Evolutionary conservation across 2,329 filamentous ascomycete species (phyloP), one percentile per base, ranked within the genome.

Genomic region (Aspergillus piperis): DNA sequence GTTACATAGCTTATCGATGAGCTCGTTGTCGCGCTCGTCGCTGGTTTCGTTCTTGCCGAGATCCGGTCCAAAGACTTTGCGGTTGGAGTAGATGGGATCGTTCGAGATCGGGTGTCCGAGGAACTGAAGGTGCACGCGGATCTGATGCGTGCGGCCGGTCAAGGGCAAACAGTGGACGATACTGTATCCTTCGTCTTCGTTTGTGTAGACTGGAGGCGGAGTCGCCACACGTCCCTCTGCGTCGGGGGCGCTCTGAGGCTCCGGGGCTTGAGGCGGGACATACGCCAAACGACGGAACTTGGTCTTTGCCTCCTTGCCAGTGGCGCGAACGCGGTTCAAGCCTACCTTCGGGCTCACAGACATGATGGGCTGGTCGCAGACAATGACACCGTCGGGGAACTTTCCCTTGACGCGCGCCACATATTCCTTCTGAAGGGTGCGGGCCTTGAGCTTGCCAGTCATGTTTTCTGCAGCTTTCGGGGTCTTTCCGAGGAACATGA

Each of bases 401-500:
- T 91, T 85, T 54, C 95, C 95, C 65, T 90, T 90, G 8, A 98
- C 95, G 41, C 95, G 85, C 3, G 94, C 94, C 23, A 99, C 83
- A 71, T 99, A 99, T 75, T 99, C 95, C 75, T 99, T 99, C 68
- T 92, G 88, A 39, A 99, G 91, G 0, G 89, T 94, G 38, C 95
- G 85, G 5, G 84, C 85, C 66, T 87, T 85, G 60, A 99, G 91
- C 75, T 96, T 90, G 44, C 83, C 79, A 57, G 88, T 87, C 66
- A 99, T 84, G 32, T 83, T 82, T 65, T 94, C 91, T 0, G 95
- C 94, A 0, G 90, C 91, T 70, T 87, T 86, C 39, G 88, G 83
- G 64, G 91, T 88, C 78, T 99, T 99, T 27, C 90, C 95, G 68
- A 99, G 88, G 75, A 99, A 99, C 94, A 99, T 98, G 73, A 99